Percentiles rank a stretch among this genome's conserved stretches.
Evolutionary conservation across 345 rosid genomes (phyloP).

Genomic region (Citrus australasica): DNA sequence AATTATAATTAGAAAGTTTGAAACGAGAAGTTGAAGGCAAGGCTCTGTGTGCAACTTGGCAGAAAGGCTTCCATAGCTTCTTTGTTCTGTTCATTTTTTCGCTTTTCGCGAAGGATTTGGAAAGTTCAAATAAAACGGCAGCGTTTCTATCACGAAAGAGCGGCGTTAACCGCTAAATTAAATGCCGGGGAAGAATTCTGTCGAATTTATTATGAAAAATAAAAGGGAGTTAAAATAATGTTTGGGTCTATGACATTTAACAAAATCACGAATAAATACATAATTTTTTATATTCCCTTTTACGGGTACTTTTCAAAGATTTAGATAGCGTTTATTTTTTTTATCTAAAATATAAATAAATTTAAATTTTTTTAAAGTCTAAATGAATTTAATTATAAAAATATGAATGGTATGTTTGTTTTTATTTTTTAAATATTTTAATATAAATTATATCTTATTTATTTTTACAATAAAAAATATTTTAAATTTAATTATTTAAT

Average conservation of each 20-base stretch:
- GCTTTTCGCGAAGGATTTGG: not conserved
- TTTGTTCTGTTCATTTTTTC: constrained; percentile 34
- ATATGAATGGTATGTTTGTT: rapidly evolving
- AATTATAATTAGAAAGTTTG: not conserved
- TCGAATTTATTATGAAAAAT: no score
- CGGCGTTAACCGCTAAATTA: not conserved
- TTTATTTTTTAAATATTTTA: no score
- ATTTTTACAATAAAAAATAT: no score
- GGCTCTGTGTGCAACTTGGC: constrained; percentile 18
- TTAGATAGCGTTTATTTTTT: no score
- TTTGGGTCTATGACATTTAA: not conserved
- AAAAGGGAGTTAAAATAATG: no score
- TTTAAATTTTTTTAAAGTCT: no score
- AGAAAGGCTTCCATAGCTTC: constrained; percentile 40
- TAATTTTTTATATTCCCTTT: not conserved
- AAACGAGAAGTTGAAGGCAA: constrained; percentile 18
- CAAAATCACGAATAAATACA: not conserved
- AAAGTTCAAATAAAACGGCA: not conserved
- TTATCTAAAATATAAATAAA: no score
- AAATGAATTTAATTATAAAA: rapidly evolving
- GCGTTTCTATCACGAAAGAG: not conserved
- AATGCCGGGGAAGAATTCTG: not conserved
- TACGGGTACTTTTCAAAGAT: not conserved
- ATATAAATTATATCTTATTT: no score
- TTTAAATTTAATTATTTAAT: no score